These are phyloP conservation scores for Daedaleopsis nitida DNA, from an alignment of 768 basidiomycete species.

Conservation along the genomic window DNA sequence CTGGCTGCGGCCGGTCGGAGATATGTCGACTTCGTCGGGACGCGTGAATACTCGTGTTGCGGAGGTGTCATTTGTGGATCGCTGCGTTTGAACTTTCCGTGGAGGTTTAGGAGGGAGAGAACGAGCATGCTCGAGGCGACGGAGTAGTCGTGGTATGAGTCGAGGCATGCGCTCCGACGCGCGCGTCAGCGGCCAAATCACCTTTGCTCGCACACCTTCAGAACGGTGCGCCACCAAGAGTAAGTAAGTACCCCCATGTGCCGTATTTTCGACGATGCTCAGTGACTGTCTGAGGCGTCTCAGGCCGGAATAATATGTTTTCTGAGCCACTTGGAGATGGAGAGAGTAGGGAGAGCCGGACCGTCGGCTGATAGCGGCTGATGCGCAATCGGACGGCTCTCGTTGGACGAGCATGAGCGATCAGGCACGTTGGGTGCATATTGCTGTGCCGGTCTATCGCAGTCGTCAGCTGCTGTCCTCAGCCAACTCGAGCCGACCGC, in stretches of 20 bases:
- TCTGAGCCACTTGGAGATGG: too few species aligned
- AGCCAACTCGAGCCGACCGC: too few species aligned
- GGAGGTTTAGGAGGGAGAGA: conserved; percentile 4
- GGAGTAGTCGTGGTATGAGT: conserved; percentile 65
- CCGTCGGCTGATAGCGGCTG: neutral
- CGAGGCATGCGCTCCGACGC: conserved; percentile 55
- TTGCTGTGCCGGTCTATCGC: conserved; percentile 7
- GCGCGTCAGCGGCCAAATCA: neutral
- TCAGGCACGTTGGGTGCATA: conserved; percentile 10
- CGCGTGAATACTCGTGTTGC: conserved; percentile 33
- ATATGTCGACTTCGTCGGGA: conserved; percentile 39
- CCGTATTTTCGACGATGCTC: too few species aligned
- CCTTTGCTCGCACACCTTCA: too few species aligned
- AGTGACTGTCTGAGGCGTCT: too few species aligned
- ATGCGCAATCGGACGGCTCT: conserved; percentile 8
- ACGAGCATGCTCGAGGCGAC: conserved; percentile 37
- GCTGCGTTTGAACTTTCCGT: conserved; percentile 35
- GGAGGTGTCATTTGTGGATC: conserved; percentile 28
- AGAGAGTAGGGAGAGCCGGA: too few species aligned
- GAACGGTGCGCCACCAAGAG: too few species aligned
- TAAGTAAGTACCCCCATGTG: too few species aligned
- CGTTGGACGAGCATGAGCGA: conserved; percentile 13
- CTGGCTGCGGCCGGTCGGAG: conserved; percentile 42
- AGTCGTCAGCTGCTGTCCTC: too few species aligned
- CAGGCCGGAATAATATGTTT: too few species aligned